Conservation (phyloP, 305 asterid genomes). For the Fraxinus latifolia region DNA sequence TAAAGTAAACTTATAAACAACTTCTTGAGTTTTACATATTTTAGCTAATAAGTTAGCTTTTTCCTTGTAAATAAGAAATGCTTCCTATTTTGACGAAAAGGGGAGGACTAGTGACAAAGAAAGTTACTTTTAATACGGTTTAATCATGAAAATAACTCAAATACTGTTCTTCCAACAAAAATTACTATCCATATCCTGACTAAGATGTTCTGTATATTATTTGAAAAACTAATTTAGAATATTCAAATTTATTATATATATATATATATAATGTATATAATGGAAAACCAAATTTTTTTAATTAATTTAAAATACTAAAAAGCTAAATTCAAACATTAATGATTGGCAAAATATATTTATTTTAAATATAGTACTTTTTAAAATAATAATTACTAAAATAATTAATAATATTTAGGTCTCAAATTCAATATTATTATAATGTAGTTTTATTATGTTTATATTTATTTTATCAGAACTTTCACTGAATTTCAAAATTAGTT, state of each 20-base stretch:
- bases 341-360: not conserved
- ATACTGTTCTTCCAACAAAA: not conserved
- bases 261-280: not conserved
- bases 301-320: not conserved
- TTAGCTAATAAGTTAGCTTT: not conserved
- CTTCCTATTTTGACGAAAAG: not conserved
- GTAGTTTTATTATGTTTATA: not conserved
- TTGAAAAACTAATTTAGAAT: not conserved
- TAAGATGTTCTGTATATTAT: not conserved
- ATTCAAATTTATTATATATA: not conserved
- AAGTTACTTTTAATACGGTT: not conserved
- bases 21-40: not conserved
- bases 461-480: not conserved
- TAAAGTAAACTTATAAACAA: not conserved
- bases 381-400: not conserved
- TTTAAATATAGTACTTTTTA: not conserved
- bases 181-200: not conserved
- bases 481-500: not conserved
- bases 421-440: not conserved
- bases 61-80: not conserved
- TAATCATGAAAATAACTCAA: not conserved
- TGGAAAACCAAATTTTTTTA: not conserved
- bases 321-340: not conserved
- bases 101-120: not conserved
- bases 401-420: not conserved